These are phyloP conservation scores for Podila epigama DNA, from an alignment of 192 early-diverging fungal genomes.

Conservation along the genomic window DNA sequence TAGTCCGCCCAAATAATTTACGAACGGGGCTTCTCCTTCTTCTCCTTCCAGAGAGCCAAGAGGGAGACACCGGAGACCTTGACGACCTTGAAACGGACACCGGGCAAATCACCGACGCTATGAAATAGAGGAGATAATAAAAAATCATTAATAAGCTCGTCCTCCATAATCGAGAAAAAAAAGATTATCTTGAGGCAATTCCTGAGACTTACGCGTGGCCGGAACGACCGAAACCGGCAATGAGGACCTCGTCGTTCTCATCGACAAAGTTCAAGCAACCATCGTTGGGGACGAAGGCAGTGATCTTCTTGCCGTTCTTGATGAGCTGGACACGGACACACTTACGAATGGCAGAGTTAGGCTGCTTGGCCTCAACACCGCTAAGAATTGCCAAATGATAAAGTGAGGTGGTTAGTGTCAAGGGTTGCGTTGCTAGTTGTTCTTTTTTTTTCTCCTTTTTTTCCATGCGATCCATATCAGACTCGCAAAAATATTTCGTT, in stretches of 20 bases:
- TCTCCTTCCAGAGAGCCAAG: conserved; percentile 99
- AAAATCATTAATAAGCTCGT: neutral
- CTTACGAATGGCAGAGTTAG: conserved; percentile 99
- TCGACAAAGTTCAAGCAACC: conserved; percentile 99
- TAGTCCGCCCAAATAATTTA: conserved; percentile 54
- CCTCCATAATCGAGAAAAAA: neutral
- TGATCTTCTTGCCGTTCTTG: conserved; percentile 99
- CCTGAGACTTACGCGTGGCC: conserved; percentile 82
- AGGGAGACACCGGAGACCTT: conserved; percentile 99
- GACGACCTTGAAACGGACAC: conserved; percentile 99
- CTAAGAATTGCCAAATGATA: no score
- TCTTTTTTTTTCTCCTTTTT: no score
- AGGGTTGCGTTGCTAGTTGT: no score
- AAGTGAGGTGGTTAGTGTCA: no score
- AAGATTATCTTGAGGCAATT: neutral
- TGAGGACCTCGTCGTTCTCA: conserved; percentile 99
- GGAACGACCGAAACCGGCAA: conserved; percentile 99
- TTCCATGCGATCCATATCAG: no score
- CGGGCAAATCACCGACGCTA: conserved; percentile 96
- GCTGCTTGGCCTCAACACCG: conserved; percentile 99
- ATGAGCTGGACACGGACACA: conserved; percentile 99
- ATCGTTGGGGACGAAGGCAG: conserved; percentile 99
- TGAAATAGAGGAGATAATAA: neutral
- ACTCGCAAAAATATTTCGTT: no score
- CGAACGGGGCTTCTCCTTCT: conserved; percentile 99